phyloP scores from a whole-genome alignment of 1,284 basidiomycete species.

The Fomitopsis pinicola region DNA sequence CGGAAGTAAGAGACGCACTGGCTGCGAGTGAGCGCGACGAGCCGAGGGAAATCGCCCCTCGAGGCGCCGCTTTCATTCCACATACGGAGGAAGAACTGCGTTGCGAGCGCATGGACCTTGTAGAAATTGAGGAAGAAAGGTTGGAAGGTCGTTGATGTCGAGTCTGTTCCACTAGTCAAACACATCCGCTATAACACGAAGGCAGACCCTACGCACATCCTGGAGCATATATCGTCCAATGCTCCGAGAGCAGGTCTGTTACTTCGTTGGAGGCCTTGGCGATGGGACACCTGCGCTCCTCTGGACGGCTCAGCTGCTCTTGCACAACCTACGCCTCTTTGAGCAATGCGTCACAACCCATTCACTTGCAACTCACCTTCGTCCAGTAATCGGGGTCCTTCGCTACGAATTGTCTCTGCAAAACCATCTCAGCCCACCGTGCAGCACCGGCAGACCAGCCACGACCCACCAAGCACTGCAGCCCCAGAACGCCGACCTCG shows the following conservation, averaged over 20 bases:
- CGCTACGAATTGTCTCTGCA: slow-evolving; percentile 33
- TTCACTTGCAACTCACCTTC: too few species aligned
- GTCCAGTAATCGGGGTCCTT: slow-evolving; percentile 76
- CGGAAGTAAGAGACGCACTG: slow-evolving; percentile 53
- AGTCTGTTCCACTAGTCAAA: slow-evolving; percentile 37
- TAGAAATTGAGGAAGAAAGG: slow-evolving; percentile 89
- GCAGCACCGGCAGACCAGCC: background rate
- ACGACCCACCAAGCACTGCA: slow-evolving; percentile 74
- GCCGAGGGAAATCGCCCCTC: slow-evolving; percentile 74
- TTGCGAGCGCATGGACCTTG: slow-evolving; percentile 78
- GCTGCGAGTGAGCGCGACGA: slow-evolving; percentile 80
- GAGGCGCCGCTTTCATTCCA: slow-evolving; percentile 92
- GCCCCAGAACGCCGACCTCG: slow-evolving; percentile 80
- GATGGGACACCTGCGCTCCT: slow-evolving; percentile 80
- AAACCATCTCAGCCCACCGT: background rate
- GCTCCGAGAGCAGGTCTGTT: slow-evolving; percentile 83
- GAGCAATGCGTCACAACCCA: too few species aligned
- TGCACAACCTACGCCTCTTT: slow-evolving; percentile 55
- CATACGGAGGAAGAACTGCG: slow-evolving; percentile 91
- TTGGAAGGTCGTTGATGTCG: slow-evolving; percentile 80
- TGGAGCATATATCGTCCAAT: slow-evolving; percentile 80
- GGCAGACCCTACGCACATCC: slow-evolving; percentile 49
- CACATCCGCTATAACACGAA: background rate
- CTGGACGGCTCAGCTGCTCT: slow-evolving; percentile 80
- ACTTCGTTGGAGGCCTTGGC: slow-evolving; percentile 85